Evolutionary conservation across 1,284 basidiomycete genomes (phyloP).

Genomic region (Cutaneotrichosporon sp.): DNA sequence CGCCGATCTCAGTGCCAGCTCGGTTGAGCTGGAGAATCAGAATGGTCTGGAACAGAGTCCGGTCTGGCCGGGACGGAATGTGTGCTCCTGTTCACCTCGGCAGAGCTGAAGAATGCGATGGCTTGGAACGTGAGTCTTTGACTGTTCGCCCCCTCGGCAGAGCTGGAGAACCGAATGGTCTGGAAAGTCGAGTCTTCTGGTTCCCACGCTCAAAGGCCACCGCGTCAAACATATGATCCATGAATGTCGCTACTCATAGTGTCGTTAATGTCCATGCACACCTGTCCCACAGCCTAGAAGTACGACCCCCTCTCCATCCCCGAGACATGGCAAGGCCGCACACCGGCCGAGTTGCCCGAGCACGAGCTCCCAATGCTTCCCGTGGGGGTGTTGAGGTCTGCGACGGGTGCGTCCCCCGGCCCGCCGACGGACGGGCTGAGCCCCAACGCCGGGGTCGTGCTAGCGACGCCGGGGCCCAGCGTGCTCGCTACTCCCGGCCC

Average conservation of each 20-base stretch:
- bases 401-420: not conserved
- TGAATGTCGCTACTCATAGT: conserved; percentile 1
- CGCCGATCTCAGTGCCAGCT: no score
- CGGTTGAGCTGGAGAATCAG: no score
- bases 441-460: not conserved
- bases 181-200: no score
- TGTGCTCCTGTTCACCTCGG: no score
- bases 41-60: no score
- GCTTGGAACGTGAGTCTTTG: no score
- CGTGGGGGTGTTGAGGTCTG: not conserved
- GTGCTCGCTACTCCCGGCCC: not conserved
- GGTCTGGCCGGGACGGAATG: no score
- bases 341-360: not conserved
- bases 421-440: not conserved
- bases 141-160: no score
- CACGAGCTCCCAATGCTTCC: not conserved
- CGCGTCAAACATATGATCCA: conserved; percentile 5
- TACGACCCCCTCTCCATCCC: not conserved
- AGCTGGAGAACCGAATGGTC: no score
- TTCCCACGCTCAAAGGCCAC: no score
- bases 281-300: not conserved
- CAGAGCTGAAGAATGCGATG: no score
- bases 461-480: not conserved
- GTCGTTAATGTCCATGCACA: not conserved
- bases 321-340: not conserved